phyloP scores from a whole-genome alignment of 768 basidiomycete genomes.

The Termitomyces sp. region DNA sequence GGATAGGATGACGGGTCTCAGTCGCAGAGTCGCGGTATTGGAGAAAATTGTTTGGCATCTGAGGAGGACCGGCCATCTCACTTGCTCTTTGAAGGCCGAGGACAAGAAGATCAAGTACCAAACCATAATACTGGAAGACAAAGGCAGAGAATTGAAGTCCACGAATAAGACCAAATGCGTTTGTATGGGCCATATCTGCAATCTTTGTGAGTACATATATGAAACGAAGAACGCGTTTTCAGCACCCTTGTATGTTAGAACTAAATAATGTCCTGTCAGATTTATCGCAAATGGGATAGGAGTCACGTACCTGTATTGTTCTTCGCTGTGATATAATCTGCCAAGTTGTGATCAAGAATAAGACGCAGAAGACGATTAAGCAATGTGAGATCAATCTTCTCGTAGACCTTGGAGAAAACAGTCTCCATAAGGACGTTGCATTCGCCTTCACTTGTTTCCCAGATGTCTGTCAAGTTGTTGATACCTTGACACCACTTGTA shows the following conservation, averaged over 20 bases:
- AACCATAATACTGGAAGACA: constrained; percentile 98
- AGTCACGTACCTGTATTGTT: constrained; percentile 75
- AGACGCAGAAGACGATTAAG: constrained; percentile 94
- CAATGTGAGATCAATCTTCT: constrained; percentile 96
- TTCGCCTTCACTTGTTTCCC: constrained; percentile 98
- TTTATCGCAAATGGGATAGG: background rate
- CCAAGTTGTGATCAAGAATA: constrained; percentile 97
- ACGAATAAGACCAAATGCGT: constrained; percentile 94
- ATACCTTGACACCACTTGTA: constrained; percentile 99
- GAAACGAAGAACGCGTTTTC: background rate
- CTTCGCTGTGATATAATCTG: constrained; percentile 99
- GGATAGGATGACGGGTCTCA: constrained; percentile 96
- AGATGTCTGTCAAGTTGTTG: constrained; percentile 96
- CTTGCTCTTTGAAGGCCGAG: constrained; percentile 97
- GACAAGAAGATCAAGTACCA: constrained; percentile 92
- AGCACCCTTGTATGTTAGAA: constrained; percentile 82
- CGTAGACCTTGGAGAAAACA: constrained; percentile 94
- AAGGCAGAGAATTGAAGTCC: constrained; percentile 98
- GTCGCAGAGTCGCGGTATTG: constrained; percentile 95
- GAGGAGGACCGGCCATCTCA: constrained; percentile 98
- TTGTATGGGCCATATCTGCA: constrained; percentile 92
- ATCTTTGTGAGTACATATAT: constrained; percentile 7
- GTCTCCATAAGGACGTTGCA: constrained; percentile 99
- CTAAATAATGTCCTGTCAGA: constrained; percentile 25
- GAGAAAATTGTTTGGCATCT: constrained; percentile 97